A percentile compares a stretch with the other conserved stretches of the same genome.
These are phyloP conservation scores for Heterobasidion annosum DNA, from an alignment of 1,284 basidiomycete genomes.

Conservation along the genomic window DNA sequence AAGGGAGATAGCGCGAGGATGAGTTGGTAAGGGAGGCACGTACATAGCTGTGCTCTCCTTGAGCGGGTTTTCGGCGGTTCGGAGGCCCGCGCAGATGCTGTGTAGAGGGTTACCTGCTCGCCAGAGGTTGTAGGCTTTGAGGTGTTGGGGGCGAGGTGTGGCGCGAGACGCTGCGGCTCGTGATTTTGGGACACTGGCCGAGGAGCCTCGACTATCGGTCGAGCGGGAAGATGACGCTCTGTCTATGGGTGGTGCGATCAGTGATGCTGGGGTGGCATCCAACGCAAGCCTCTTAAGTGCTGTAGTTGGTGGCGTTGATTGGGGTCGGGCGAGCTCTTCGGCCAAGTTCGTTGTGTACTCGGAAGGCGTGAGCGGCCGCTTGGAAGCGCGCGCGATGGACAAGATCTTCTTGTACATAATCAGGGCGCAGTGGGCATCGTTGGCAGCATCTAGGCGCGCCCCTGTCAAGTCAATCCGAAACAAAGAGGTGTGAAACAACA, in stretches of 20 bases:
- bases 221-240: neutral
- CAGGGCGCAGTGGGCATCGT: conserved; percentile 47
- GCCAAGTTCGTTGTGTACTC: conserved; percentile 22
- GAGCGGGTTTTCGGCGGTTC: conserved; percentile 33
- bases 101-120: conserved; percentile 31
- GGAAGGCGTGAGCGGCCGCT: conserved; percentile 17
- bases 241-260: neutral
- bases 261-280: neutral
- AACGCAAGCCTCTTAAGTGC: neutral
- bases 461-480: neutral
- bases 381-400: conserved; percentile 23
- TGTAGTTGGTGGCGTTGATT: neutral
- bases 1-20: neutral
- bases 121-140: conserved; percentile 54
- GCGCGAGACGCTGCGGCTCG: neutral
- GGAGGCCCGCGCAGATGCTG: conserved; percentile 38
- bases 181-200: neutral
- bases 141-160: conserved; percentile 29
- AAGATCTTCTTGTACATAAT: conserved; percentile 36
- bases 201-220: neutral
- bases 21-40: neutral
- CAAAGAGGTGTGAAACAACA: neutral
- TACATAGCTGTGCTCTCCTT: conserved; percentile 50
- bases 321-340: conserved; percentile 1
- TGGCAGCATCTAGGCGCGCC: conserved; percentile 42